These are phyloP conservation scores for Volvox africanus DNA, from an alignment of 139 green algal species.

Conservation along the genomic window DNA sequence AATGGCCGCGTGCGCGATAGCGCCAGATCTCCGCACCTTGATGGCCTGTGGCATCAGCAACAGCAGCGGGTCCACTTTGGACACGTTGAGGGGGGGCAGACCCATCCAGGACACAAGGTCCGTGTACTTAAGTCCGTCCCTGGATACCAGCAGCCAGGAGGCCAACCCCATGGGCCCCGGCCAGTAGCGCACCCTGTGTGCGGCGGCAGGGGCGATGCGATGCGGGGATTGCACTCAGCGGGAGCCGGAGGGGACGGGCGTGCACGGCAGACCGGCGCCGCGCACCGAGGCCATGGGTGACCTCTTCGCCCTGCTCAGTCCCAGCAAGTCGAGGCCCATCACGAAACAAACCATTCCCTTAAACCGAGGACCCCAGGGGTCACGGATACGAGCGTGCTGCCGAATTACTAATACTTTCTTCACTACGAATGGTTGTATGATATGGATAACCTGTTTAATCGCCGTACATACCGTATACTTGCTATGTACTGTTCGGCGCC, in stretches of 20 bases:
- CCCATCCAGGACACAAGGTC: neutral
- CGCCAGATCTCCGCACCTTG: neutral
- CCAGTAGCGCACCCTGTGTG: constrained; percentile 17
- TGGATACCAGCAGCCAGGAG: constrained; percentile 6
- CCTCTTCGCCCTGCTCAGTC: neutral
- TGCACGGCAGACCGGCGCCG: neutral
- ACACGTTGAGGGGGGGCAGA: neutral
- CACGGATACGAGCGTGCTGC: neutral
- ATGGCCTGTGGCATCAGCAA: neutral
- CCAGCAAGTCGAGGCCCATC: no score
- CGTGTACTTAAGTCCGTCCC: neutral
- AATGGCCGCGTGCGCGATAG: neutral
- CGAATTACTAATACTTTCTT: neutral
- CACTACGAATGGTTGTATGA: neutral
- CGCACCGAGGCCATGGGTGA: neutral
- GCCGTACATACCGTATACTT: neutral
- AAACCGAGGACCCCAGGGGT: no score
- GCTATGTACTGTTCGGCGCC: neutral
- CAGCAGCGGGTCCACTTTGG: neutral
- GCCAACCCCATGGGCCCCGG: neutral
- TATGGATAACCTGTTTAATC: neutral
- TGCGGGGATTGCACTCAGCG: no score
- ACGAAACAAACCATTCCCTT: neutral
- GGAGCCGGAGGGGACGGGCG: neutral
- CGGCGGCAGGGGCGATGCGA: neutral